Percentiles rank a stretch among this genome's conserved stretches.
Evolutionary conservation across 768 basidiomycete species (phyloP).

Genomic region (Megacollybia marginata): DNA sequence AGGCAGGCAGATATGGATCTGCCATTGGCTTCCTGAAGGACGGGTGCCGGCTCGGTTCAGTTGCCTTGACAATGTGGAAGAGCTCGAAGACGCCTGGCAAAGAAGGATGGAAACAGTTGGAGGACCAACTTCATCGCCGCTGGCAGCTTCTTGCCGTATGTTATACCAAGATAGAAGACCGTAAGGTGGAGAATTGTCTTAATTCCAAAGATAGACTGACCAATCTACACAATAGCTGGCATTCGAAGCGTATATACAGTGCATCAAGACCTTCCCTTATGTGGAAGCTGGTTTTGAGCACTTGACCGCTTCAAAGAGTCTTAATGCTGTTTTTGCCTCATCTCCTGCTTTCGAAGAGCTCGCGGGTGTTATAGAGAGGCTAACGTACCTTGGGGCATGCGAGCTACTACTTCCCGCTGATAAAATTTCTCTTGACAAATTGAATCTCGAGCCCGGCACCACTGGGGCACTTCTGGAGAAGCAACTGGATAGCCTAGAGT

Average conservation of each 20-base stretch:
- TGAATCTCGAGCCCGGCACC: constrained; percentile 20
- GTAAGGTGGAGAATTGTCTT: constrained; percentile 41
- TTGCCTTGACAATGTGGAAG: constrained; percentile 13
- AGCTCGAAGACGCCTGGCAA: constrained; percentile 1
- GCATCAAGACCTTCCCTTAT: constrained; percentile 51
- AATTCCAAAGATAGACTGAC: constrained; percentile 3
- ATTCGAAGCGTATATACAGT: constrained; percentile 45
- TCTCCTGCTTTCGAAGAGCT: constrained; percentile 46
- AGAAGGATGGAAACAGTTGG: constrained; percentile 51
- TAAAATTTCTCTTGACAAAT: constrained; percentile 38
- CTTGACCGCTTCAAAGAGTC: constrained; percentile 20
- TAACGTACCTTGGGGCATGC: constrained; percentile 59
- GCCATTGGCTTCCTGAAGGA: constrained; percentile 62
- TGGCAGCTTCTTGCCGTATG: constrained; percentile 83
- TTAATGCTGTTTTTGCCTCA: constrained; percentile 30
- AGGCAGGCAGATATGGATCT: constrained; percentile 50
- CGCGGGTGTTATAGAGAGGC: constrained; percentile 50
- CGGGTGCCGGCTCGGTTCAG: constrained; percentile 46
- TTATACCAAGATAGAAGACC: constrained; percentile 69
- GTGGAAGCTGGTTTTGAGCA: constrained; percentile 28
- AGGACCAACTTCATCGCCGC: constrained; percentile 59
- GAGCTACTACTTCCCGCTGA: constrained; percentile 52
- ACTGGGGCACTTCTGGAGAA: constrained; percentile 53
- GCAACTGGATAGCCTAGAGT: constrained; percentile 51
- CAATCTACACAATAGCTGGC: constrained; percentile 38